Percentiles rank a stretch among this genome's conserved stretches.
Conservation (phyloP, 169 alveolate genomes). For the Perkinsus chesapeaki region DNA sequence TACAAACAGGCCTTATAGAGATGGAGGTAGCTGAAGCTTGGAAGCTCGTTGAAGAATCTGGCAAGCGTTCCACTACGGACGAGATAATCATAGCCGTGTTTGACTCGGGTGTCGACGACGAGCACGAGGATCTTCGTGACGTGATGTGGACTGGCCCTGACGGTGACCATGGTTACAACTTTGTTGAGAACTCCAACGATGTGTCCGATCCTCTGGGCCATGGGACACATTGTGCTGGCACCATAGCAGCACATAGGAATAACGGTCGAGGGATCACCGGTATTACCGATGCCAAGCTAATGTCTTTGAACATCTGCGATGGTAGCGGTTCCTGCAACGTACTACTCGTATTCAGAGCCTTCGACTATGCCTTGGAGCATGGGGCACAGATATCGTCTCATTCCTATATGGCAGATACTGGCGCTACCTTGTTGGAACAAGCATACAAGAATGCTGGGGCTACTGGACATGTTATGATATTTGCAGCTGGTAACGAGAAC, state of each 20-base stretch:
- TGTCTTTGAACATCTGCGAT: constrained; percentile 27
- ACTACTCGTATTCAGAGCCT: constrained; percentile 25
- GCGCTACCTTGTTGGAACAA: constrained; percentile 25
- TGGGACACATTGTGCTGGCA: constrained; percentile 44
- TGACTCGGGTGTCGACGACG: constrained; percentile 26
- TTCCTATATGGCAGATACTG: constrained; percentile 31
- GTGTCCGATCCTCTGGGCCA: constrained; percentile 37
- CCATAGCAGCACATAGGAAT: constrained; percentile 31
- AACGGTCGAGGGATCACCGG: constrained; percentile 27
- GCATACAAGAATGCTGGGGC: constrained; percentile 29
- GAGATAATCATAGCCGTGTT: background rate
- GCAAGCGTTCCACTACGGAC: background rate
- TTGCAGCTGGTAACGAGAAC: constrained; percentile 36
- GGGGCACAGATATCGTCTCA: constrained; percentile 28
- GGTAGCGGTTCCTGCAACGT: constrained; percentile 31
- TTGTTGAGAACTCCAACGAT: constrained; percentile 23
- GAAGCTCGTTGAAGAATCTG: background rate
- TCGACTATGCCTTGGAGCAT: constrained; percentile 27
- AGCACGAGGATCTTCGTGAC: constrained; percentile 26
- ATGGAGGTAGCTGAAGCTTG: background rate
- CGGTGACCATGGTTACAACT: constrained; percentile 33
- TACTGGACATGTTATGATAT: constrained; percentile 23
- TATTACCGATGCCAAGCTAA: constrained; percentile 26
- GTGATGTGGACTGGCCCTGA: background rate
- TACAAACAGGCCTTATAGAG: background rate